Evolutionary conservation across 2,329 filamentous ascomycete genomes (phyloP), one percentile per base, ranked within the genome.

Genomic region (Calonectria leucothoes): DNA sequence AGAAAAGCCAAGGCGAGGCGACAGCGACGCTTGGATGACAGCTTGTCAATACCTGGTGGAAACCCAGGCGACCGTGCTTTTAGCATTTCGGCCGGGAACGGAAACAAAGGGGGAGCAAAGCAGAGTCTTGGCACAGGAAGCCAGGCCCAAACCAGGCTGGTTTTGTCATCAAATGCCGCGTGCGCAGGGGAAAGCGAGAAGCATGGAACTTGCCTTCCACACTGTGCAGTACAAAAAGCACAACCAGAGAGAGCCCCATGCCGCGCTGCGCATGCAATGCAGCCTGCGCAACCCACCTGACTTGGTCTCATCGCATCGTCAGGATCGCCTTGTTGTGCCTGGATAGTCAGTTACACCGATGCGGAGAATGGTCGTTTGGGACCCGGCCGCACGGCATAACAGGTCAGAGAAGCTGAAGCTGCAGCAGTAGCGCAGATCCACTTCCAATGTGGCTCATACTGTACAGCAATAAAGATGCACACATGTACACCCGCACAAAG

Each of bases 21-120:
- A 37, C 35, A n/a, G 35, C 51, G 25, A 61, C 55, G 23, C 55
- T 61, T 61, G 55, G 33, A 61, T 61, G 55, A 61, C 55, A 61
- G 55, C 55, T 61, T 61, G 55, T 61, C 55, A 64, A 48, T 64
- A 37, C 33, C 59, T 25, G 23, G 37, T 64, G 37, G 48, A n/a
- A 45, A 45, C n/a, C n/a, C 49, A 55, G 49, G 31, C 35, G n/a
- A 29, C 35, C 48, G 25, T 42, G 48, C 49, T 39, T 55, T 25
- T 25, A 55, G 65, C 35, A 27, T 37, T 52, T 67, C 65, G 65
- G 49, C 65, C 65, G 65, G 65, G 65, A 52, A 67, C 65, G 65
- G 65, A 67, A 67, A 55, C 48, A 51, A 67, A 67, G 65, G 63
- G 39, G 45, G n/a, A 51, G 42, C 6, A 17, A 55, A 51, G 49